Conservation (phyloP, 2,329 filamentous ascomycete species). For the Emericellopsis cladophorae region DNA sequence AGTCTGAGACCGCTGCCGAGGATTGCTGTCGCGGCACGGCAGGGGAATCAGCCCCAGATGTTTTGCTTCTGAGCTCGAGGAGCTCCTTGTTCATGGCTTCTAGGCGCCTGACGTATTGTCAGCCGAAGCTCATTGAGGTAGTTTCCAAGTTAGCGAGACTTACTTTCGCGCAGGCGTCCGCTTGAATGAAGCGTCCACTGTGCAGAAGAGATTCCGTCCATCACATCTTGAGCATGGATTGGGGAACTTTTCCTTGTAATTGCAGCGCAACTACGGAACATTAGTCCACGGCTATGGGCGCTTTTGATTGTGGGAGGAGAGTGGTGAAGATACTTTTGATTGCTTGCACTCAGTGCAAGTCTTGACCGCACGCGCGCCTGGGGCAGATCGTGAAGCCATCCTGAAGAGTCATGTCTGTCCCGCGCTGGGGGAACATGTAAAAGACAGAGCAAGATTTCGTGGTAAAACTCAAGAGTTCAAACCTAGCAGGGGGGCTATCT, state of each 20-base stretch:
- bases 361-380: neutral
- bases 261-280: constrained; percentile 13
- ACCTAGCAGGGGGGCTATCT: no score
- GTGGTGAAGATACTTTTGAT: neutral
- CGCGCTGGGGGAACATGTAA: no score
- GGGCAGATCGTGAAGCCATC: neutral
- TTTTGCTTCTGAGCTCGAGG: constrained; percentile 13
- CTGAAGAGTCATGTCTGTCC: neutral
- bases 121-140: neutral
- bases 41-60: constrained; percentile 1
- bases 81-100: constrained; percentile 18
- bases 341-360: constrained; percentile 3
- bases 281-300: no score
- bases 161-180: constrained; percentile 17
- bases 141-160: constrained; percentile 1
- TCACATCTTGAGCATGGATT: constrained; percentile 16
- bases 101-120: constrained; percentile 9
- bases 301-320: no score
- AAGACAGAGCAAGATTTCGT: no score
- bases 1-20: neutral
- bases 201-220: constrained; percentile 12
- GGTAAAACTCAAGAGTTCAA: no score
- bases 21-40: neutral
- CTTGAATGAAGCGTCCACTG: constrained; percentile 16
- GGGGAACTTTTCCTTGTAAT: constrained; percentile 16